Evolutionary conservation across 2,329 filamentous ascomycete genomes (phyloP).

Genomic region (Niveomyces coronatus): DNA sequence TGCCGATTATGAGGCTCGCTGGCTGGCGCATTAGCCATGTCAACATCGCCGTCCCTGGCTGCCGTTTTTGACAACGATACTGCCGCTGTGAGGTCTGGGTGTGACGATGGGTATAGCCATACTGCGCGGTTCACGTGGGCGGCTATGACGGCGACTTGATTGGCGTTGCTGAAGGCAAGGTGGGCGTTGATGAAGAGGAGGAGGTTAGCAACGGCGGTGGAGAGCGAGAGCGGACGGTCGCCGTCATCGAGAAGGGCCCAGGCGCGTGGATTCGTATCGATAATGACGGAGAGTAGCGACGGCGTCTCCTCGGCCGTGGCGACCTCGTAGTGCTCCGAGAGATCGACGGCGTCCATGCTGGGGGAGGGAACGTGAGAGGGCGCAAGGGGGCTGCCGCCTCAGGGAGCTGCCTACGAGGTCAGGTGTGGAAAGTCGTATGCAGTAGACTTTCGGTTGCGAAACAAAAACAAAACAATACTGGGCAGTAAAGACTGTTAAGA

Average conservation of each 20-base stretch:
- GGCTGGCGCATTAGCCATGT: conserved; percentile 43
- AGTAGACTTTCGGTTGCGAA: not conserved
- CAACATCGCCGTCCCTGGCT: conserved; percentile 35
- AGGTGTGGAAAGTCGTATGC: not conserved
- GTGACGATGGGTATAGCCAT: conserved; percentile 70
- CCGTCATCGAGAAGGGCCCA: conserved; percentile 66
- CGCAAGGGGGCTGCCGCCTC: no score
- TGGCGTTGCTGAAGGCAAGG: conserved; percentile 84
- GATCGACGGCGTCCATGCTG: conserved; percentile 45
- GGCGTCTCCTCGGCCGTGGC: conserved; percentile 49
- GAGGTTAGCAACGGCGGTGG: conserved; percentile 74
- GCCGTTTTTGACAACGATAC: conserved; percentile 11
- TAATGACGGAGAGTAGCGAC: conserved; percentile 78
- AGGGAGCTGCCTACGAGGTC: conserved; percentile 12
- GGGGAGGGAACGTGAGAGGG: not conserved
- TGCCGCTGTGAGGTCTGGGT: conserved; percentile 18
- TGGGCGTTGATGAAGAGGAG: conserved; percentile 97
- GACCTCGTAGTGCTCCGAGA: conserved; percentile 50
- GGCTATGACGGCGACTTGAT: conserved; percentile 85
- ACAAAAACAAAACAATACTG: no score
- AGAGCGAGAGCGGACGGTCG: conserved; percentile 70
- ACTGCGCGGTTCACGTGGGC: conserved; percentile 77
- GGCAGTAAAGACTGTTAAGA: no score
- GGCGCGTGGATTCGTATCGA: conserved; percentile 94
- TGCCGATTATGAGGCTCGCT: no score